Evolutionary conservation across 192 early-diverging fungal genomes (phyloP).

Genomic region (Spizellomyces sp.): DNA sequence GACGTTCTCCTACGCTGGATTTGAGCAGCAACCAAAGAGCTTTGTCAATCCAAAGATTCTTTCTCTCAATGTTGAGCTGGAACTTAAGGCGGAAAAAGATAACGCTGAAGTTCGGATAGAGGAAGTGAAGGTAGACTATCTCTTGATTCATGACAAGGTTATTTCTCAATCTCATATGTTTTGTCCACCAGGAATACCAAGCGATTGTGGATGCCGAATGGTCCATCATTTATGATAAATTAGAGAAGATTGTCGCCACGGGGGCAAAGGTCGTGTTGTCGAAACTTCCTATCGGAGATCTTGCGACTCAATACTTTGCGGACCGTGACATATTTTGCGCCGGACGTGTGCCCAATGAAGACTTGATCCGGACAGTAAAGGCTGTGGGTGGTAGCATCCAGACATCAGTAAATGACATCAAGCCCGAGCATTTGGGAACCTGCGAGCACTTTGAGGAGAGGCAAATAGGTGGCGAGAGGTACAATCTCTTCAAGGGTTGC

Average conservation of each 20-base stretch:
- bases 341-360: conserved; percentile 91
- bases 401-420: conserved; percentile 87
- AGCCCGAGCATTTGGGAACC: conserved; percentile 77
- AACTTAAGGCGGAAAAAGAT: conserved; percentile 98
- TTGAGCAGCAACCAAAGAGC: conserved; percentile 98
- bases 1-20: conserved; percentile 98
- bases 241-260: conserved; percentile 91
- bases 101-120: conserved; percentile 99
- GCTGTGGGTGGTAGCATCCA: conserved; percentile 94
- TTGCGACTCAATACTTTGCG: conserved; percentile 99
- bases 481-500: conserved; percentile 96
- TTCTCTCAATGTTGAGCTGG: conserved; percentile 95
- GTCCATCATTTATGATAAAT: conserved; percentile 98
- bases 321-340: conserved; percentile 99
- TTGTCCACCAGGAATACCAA: conserved; percentile 82
- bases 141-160: neutral
- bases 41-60: conserved; percentile 90
- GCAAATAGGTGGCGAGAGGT: conserved; percentile 96
- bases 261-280: conserved; percentile 98
- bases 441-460: conserved; percentile 94
- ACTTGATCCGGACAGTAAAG: conserved; percentile 90
- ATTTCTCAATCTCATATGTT: neutral
- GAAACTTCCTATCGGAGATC: conserved; percentile 96
- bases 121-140: conserved; percentile 60
- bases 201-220: conserved; percentile 99